phyloP scores from a whole-genome alignment of 2,329 filamentous ascomycete genomes.

The Alternaria atra region DNA sequence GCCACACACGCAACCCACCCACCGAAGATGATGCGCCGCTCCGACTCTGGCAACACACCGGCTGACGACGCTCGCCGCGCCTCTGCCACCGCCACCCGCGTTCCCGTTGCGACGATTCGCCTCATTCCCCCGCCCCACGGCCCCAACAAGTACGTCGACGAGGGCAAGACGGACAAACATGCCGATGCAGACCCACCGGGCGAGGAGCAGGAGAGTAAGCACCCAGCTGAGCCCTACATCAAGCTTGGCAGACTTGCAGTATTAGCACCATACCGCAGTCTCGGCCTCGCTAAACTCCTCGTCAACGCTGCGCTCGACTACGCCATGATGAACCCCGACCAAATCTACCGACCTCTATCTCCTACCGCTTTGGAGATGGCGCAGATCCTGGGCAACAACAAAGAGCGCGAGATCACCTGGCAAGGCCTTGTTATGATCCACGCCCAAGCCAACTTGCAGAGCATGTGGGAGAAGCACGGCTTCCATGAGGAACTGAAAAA shows the following conservation, averaged over 20 bases:
- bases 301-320: conserved; percentile 75
- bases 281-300: conserved; percentile 70
- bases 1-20: conserved; percentile 52
- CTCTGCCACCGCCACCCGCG: conserved; percentile 52
- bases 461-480: conserved; percentile 74
- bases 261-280: conserved; percentile 69
- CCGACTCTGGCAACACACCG: conserved; percentile 56
- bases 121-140: conserved; percentile 82
- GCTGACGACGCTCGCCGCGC: conserved; percentile 44
- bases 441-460: conserved; percentile 73
- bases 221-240: conserved; percentile 77
- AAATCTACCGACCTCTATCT: conserved; percentile 52
- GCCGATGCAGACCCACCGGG: conserved; percentile 39
- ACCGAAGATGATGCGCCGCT: conserved; percentile 48
- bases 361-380: conserved; percentile 54
- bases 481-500: conserved; percentile 81
- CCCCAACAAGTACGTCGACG: conserved; percentile 64
- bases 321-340: conserved; percentile 67
- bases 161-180: conserved; percentile 36
- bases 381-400: conserved; percentile 54
- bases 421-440: conserved; percentile 80
- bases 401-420: conserved; percentile 64
- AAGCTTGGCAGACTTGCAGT: conserved; percentile 84
- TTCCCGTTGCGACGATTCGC: conserved; percentile 78
- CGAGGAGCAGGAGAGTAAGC: conserved; percentile 53